These are phyloP conservation scores for Aspergillus glaucus DNA, from an alignment of 2,329 filamentous ascomycete genomes.

Conservation along the genomic window DNA sequence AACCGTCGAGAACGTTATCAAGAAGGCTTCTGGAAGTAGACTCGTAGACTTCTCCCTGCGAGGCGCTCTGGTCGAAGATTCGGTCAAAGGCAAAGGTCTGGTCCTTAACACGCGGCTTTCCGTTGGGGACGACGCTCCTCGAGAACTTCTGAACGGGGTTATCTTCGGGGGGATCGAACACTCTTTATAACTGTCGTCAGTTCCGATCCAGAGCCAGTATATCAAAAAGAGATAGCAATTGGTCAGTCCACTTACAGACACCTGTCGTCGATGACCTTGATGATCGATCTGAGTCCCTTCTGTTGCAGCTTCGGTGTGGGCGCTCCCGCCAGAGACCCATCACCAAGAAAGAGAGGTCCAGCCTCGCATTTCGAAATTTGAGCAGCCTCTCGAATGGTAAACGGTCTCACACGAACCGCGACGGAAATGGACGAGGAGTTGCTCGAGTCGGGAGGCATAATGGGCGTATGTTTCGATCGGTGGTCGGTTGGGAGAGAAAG, in stretches of 20 bases:
- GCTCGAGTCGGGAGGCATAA: constrained; percentile 37
- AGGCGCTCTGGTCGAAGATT: constrained; percentile 92
- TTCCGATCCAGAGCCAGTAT: constrained; percentile 6
- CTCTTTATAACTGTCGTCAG: constrained; percentile 46
- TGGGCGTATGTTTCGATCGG: constrained; percentile 7
- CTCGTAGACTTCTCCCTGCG: constrained; percentile 91
- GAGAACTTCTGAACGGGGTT: constrained; percentile 85
- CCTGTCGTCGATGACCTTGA: constrained; percentile 93
- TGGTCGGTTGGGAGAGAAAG: background rate
- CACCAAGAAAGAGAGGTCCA: constrained; percentile 85
- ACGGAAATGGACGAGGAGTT: constrained; percentile 47
- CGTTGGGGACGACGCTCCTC: constrained; percentile 69
- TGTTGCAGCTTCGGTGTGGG: constrained; percentile 78
- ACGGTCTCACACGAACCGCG: constrained; percentile 57
- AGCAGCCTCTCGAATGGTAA: constrained; percentile 85
- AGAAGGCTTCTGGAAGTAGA: constrained; percentile 82
- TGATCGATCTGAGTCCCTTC: constrained; percentile 81
- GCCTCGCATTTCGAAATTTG: constrained; percentile 75
- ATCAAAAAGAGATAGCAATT: background rate
- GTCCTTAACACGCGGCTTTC: constrained; percentile 83
- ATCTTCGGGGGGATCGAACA: constrained; percentile 96
- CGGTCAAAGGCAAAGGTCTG: constrained; percentile 96
- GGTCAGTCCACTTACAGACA: constrained; percentile 65
- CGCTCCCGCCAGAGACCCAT: constrained; percentile 84
- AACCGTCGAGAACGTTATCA: constrained; percentile 91